These are phyloP conservation scores for Vitis amurensis DNA, from an alignment of 164 flowering plant genomes.

Conservation along the genomic window DNA sequence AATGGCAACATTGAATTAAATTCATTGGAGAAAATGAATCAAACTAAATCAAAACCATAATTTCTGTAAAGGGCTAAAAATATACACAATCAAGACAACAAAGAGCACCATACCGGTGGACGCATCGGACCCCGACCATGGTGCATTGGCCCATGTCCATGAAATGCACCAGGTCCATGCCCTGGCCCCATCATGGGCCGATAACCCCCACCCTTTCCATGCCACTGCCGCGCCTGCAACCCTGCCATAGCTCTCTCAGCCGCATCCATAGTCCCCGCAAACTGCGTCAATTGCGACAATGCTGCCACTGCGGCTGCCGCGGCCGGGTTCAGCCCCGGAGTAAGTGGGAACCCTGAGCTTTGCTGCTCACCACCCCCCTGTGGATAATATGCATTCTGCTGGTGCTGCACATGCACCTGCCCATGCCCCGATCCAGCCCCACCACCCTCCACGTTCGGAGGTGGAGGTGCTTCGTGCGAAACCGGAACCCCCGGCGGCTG, in stretches of 20 bases:
- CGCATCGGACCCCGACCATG: constrained; percentile 1
- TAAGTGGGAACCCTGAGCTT: not conserved
- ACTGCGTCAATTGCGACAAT: constrained; percentile 40
- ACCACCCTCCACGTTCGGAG: not conserved
- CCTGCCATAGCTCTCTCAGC: constrained; percentile 40
- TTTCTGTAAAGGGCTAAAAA: not conserved
- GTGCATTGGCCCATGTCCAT: not conserved
- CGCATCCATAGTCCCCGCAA: constrained; percentile 37
- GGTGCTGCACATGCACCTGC: constrained; percentile 21
- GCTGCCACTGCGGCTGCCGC: constrained; percentile 49
- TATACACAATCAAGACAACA: not conserved
- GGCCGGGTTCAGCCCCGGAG: constrained; percentile 36
- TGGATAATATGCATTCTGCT: constrained; percentile 24
- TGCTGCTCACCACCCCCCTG: constrained; percentile 14
- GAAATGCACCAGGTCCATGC: not conserved
- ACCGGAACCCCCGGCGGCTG: constrained; percentile 1
- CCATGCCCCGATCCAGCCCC: not conserved
- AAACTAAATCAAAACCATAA: not conserved
- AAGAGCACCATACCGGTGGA: not conserved
- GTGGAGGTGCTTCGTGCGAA: not conserved
- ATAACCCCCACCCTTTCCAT: constrained; percentile 2
- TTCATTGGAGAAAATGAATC: too few relatives aligned
- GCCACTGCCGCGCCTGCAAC: constrained; percentile 10
- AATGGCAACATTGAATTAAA: too few relatives aligned
- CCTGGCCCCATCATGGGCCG: constrained; percentile 4